Conservation (phyloP, 2,329 filamentous ascomycete genomes). For the Pezicula neosporulosa region DNA sequence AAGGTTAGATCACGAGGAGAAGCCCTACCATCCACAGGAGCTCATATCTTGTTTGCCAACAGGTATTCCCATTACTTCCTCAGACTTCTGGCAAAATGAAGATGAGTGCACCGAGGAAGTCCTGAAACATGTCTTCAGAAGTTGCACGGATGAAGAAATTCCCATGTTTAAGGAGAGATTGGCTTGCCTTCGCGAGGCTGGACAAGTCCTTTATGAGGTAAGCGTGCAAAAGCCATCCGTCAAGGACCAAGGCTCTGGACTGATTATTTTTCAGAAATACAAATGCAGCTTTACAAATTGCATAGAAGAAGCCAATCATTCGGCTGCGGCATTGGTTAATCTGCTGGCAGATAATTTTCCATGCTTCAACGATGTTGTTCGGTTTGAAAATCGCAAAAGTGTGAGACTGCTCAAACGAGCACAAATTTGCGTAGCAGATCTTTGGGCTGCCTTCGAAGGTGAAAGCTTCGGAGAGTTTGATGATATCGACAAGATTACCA, state of each 20-base stretch:
- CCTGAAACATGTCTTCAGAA: constrained; percentile 77
- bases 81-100: constrained; percentile 80
- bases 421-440: constrained; percentile 91
- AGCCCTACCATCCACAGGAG: background rate
- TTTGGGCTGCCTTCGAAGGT: constrained; percentile 95
- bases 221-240: constrained; percentile 16
- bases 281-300: constrained; percentile 70
- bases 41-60: constrained; percentile 17
- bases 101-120: constrained; percentile 72
- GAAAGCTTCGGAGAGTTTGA: constrained; percentile 74
- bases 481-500: constrained; percentile 94
- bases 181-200: constrained; percentile 77
- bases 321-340: constrained; percentile 83
- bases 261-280: constrained; percentile 56
- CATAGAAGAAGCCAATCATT: constrained; percentile 70
- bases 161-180: constrained; percentile 79
- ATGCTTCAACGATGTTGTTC: constrained; percentile 80
- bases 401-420: constrained; percentile 90
- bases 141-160: constrained; percentile 81
- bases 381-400: constrained; percentile 66
- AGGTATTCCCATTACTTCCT: constrained; percentile 86
- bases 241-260: constrained; percentile 3
- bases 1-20: constrained; percentile 50
- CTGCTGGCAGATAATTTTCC: constrained; percentile 76
- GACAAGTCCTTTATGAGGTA: constrained; percentile 74